Base-by-base conservation (phyloP, 1,284 basidiomycete genomes). In the Ustilago bromivora region DNA sequence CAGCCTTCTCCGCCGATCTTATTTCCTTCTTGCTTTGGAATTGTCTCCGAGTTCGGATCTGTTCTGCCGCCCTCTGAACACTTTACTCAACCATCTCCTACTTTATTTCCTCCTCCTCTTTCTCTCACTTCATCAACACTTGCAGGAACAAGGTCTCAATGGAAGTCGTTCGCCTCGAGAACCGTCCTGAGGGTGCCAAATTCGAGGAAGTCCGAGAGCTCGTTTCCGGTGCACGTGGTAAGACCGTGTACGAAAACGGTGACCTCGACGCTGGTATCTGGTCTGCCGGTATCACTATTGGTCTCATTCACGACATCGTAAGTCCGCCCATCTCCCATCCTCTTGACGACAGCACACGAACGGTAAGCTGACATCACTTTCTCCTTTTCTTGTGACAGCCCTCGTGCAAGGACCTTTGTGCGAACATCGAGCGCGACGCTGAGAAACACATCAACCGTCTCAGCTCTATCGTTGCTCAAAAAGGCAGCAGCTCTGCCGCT, bases 241-340 rank as follows among this genome's bases (percentile, higher is more conserved):
- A 90, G 71, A 81, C 89, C 61, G 95, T 96, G 9, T 97, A 95
- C 86, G 93, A 94, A 84, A 89, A 87, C 6, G 95, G 95, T 15
- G 94, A 97, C 82, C 88, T 91, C 0, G 93, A 98, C 76, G 91
- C 92, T 75, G 95, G 96, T 2, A 92, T 96, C 72, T 97, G 95
- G 95, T 90, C 88, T 54, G 92, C 92, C 12, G 92, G 94, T n/a
- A 89, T 94, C 75, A 88, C 89, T 13, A 85, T 94, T 64, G 95
- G 95, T 1, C 87, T 97, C 71, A 95, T 96, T 84, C 89, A 93
- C 64, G 94, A 96, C 85, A 91, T 94, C 58, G 82, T 83, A 70
- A 79, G 82, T 83, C 12, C 15, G 23, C 31, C 28, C n/a, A 17
- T 23, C 36, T 54, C 11, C 8, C 23, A 28, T 3, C 4, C 12